A percentile compares a stretch with the other conserved stretches of the same genome.
Evolutionary conservation across 257 asterid species (phyloP).

Genomic region (Solanum pimpinellifolium): DNA sequence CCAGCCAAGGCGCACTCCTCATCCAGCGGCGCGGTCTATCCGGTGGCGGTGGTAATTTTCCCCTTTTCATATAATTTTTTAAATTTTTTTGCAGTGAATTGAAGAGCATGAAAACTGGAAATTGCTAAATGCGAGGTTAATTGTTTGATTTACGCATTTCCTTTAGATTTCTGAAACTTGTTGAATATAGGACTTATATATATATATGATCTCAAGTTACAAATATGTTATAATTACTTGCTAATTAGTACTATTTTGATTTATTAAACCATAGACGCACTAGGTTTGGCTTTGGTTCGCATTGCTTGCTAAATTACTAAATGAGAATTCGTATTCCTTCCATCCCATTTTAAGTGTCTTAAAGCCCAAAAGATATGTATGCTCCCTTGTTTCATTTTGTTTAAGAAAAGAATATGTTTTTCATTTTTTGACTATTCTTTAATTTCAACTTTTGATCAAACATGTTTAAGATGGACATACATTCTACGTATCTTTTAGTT

Average conservation of each 20-base stretch:
- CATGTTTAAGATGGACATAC: not conserved
- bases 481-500: no score
- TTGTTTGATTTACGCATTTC: not conserved
- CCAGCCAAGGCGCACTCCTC: conserved; percentile 21
- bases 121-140: not conserved
- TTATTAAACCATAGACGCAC: not conserved
- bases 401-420: no score
- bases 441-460: not conserved
- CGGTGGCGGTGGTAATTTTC: conserved; percentile 35
- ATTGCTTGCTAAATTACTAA: not conserved
- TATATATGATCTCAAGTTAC: not conserved
- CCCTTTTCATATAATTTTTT: not conserved
- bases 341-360: not conserved
- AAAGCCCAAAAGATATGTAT: not conserved
- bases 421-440: not conserved
- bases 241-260: not conserved
- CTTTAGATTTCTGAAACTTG: not conserved
- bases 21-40: conserved; percentile 54
- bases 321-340: not conserved
- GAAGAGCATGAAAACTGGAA: not conserved
- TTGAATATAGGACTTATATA: not conserved
- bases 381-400: not conserved
- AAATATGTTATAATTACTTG: not conserved
- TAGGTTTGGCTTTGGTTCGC: not conserved
- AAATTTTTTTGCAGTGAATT: rapidly evolving